A percentile compares a stretch with the other conserved stretches of the same genome.
These are phyloP conservation scores for Phaffia tasmanica DNA, from an alignment of 768 basidiomycete species.

Conservation along the genomic window DNA sequence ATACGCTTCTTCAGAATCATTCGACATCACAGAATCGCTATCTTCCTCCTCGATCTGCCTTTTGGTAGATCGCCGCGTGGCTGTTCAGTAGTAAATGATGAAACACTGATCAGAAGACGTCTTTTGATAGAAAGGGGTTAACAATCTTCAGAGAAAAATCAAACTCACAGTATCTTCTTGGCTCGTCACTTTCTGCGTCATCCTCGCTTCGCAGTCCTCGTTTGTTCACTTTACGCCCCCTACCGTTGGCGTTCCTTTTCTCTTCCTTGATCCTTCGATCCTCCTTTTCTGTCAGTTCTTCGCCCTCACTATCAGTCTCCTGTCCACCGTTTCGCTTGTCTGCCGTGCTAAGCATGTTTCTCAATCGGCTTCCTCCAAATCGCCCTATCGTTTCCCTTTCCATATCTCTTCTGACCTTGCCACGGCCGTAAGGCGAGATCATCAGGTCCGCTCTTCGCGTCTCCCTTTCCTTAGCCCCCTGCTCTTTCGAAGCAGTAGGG, in stretches of 20 bases:
- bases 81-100: background rate
- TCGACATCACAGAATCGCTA: no score
- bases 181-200: conserved; percentile 8
- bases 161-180: background rate
- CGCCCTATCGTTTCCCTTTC: background rate
- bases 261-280: conserved; percentile 3
- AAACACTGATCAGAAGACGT: background rate
- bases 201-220: background rate
- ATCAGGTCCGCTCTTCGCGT: conserved; percentile 15
- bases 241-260: conserved; percentile 1
- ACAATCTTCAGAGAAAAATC: no score
- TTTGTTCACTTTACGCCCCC: conserved; percentile 1
- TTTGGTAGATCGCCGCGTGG: conserved; percentile 2
- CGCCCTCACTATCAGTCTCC: background rate
- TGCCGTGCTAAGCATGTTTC: background rate
- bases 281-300: background rate
- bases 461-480: conserved; percentile 13
- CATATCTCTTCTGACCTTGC: conserved; percentile 1
- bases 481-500: conserved; percentile 11
- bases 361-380: conserved; percentile 9
- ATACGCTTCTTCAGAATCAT: no score
- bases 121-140: no score
- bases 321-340: background rate
- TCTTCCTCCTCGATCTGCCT: no score
- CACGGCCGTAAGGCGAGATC: conserved; percentile 18